These are phyloP conservation scores for Aspergillus diversus DNA, from an alignment of 495 filamentous ascomycete genomes.

Conservation along the genomic window DNA sequence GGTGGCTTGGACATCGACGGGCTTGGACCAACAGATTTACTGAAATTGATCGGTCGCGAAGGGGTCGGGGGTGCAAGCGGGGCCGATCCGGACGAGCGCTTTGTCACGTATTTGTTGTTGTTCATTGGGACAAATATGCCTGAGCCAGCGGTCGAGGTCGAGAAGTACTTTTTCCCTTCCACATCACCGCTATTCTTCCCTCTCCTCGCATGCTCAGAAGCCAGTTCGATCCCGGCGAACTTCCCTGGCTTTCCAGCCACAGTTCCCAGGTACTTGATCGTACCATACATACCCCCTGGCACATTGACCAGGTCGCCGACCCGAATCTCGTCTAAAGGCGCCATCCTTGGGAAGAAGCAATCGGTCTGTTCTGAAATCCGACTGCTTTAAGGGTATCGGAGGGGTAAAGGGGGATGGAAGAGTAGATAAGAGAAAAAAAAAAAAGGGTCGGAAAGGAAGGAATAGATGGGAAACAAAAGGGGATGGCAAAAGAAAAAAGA, in stretches of 20 bases:
- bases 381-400: constrained; percentile 6
- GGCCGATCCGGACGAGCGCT: constrained; percentile 51
- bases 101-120: constrained; percentile 73
- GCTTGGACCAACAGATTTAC: constrained; percentile 82
- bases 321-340: constrained; percentile 60
- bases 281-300: constrained; percentile 91
- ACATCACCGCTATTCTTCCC: constrained; percentile 98
- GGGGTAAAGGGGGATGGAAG: constrained; percentile 15
- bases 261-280: constrained; percentile 82
- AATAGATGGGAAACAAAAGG: constrained; percentile 15
- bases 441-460: constrained; percentile 16
- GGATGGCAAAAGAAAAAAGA: constrained; percentile 15
- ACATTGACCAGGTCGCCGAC: constrained; percentile 93
- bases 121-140: constrained; percentile 95
- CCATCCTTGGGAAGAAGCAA: constrained; percentile 31
- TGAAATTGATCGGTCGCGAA: constrained; percentile 68
- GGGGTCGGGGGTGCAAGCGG: constrained; percentile 66
- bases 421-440: constrained; percentile 10
- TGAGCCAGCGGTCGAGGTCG: constrained; percentile 72
- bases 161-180: constrained; percentile 83
- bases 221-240: constrained; percentile 95
- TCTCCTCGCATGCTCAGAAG: constrained; percentile 73
- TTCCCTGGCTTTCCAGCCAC: constrained; percentile 88
- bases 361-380: constrained; percentile 9
- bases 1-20: constrained; percentile 66